Conservation (phyloP, 139 green algal genomes). For the Chlorella sp. region DNA sequence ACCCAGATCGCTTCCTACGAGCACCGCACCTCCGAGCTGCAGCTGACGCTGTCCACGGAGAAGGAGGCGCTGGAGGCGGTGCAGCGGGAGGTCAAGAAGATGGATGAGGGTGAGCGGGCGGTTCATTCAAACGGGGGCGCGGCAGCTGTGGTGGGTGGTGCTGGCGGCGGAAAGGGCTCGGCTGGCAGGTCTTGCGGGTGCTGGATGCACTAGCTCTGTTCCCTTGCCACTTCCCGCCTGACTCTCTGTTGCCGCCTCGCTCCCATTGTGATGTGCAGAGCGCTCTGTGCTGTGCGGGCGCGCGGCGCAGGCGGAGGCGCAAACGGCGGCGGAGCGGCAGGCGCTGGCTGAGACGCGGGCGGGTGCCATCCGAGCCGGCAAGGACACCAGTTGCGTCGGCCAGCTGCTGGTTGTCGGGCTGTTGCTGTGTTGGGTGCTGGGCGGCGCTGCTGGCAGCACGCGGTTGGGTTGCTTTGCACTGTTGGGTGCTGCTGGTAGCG, state of each 20-base stretch:
- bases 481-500: too few species aligned
- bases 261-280: background rate
- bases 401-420: too few species aligned
- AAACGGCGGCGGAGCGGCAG: background rate
- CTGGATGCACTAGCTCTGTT: too few species aligned
- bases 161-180: too few species aligned
- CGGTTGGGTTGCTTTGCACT: too few species aligned
- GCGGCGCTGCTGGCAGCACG: too few species aligned
- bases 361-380: background rate
- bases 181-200: background rate
- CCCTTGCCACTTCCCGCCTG: background rate
- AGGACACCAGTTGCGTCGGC: background rate
- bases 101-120: slow-evolving; percentile 2
- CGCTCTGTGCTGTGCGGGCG: background rate
- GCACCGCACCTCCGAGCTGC: background rate
- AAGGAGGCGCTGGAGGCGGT: slow-evolving; percentile 6
- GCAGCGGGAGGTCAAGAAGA: slow-evolving; percentile 18
- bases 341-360: background rate
- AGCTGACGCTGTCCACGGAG: slow-evolving; percentile 1
- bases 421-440: too few species aligned
- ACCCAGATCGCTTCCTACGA: background rate
- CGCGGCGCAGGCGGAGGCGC: background rate
- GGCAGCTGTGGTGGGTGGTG: background rate
- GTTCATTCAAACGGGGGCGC: background rate
- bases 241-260: background rate